Percentiles rank a stretch among this genome's conserved stretches.
Conservation (phyloP, 176 grass and related monocot genomes). For the Carex myosuroides region DNA sequence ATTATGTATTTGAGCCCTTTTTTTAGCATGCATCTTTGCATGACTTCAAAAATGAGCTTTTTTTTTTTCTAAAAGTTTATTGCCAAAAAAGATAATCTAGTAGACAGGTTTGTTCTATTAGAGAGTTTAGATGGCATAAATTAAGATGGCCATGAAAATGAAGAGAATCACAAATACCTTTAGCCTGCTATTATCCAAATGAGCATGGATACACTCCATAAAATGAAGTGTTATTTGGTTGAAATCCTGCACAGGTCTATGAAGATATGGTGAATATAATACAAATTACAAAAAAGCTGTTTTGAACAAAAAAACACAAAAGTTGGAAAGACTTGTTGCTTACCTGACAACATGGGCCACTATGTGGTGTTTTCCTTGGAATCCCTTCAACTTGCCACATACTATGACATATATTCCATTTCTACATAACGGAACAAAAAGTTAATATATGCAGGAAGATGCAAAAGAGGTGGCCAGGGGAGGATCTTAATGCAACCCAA, state of each 20-base stretch:
- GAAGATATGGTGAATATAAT: slow-evolving; percentile 23
- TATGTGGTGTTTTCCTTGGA: slow-evolving; percentile 76
- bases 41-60: not conserved
- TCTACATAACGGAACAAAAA: slow-evolving; percentile 30
- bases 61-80: not conserved
- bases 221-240: slow-evolving; percentile 81
- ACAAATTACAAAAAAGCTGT: slow-evolving; percentile 9
- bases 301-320: not conserved
- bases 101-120: not conserved
- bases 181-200: slow-evolving; percentile 55
- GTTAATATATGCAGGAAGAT: not conserved
- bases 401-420: slow-evolving; percentile 70
- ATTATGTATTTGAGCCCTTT: not conserved
- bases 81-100: not conserved
- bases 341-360: slow-evolving; percentile 72
- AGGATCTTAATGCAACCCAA: too few relatives aligned
- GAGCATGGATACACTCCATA: slow-evolving; percentile 76
- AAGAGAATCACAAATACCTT: slow-evolving; percentile 43
- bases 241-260: slow-evolving; percentile 66
- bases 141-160: not conserved
- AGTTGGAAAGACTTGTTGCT: slow-evolving; percentile 23
- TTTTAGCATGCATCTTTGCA: not conserved
- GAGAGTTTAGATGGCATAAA: not conserved
- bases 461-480: not conserved
- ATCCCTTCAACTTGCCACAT: slow-evolving; percentile 74